Evolutionary conservation across 257 asterid species (phyloP).

Genomic region (Lycium ferocissimum): DNA sequence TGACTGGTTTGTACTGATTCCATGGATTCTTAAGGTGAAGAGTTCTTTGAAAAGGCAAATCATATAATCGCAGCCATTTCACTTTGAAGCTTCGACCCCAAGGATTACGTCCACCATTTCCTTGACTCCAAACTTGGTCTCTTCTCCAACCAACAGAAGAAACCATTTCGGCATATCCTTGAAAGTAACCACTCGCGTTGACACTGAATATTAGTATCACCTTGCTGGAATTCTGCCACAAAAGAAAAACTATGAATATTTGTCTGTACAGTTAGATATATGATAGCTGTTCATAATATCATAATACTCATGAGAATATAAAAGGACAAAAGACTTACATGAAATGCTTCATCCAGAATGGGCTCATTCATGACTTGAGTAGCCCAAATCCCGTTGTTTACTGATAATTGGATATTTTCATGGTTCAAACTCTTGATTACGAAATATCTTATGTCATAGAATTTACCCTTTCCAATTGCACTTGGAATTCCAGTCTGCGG

Average conservation of each 20-base stretch:
- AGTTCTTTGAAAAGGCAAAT: conserved; percentile 86
- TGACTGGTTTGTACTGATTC: conserved; percentile 90
- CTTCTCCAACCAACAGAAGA: conserved; percentile 88
- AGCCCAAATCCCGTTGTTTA: conserved; percentile 93
- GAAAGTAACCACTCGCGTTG: conserved; percentile 97
- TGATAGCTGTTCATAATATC: neutral
- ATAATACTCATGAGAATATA: conserved; percentile 3
- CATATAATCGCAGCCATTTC: conserved; percentile 78
- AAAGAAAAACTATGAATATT: conserved; percentile 33
- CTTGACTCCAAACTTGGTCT: conserved; percentile 85
- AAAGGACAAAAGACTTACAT: conserved; percentile 59
- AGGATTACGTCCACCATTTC: conserved; percentile 72
- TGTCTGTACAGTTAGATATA: conserved; percentile 18
- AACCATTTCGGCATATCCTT: conserved; percentile 98
- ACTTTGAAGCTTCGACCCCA: conserved; percentile 95
- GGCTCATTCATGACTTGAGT: conserved; percentile 99
- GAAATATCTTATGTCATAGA: conserved; percentile 70
- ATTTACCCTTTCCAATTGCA: conserved; percentile 55
- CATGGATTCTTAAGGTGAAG: conserved; percentile 93
- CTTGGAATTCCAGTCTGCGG: conserved; percentile 58
- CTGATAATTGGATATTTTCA: conserved; percentile 79
- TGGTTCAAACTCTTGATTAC: conserved; percentile 94
- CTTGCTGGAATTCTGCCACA: conserved; percentile 84
- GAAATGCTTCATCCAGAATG: conserved; percentile 93
- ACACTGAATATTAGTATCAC: conserved; percentile 97